phyloP scores from a whole-genome alignment of 148 eudicot genomes.

The Persicaria tinctoria region DNA sequence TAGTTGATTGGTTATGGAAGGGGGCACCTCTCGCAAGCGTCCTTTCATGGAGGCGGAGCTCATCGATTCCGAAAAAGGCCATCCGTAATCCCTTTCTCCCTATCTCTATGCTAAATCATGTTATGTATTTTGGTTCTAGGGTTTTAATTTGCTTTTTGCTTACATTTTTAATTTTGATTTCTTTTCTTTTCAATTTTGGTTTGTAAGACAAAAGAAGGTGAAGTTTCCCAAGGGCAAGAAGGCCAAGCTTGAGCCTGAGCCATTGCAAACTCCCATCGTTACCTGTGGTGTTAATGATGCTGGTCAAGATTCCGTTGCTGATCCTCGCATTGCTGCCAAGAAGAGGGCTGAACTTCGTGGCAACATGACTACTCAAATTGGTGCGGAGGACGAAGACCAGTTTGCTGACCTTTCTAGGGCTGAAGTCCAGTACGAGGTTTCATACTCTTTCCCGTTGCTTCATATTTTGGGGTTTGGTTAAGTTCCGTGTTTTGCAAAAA shows the following conservation, averaged over 20 bases:
- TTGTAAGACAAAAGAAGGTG: constrained; percentile 59
- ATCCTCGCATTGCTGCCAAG: constrained; percentile 56
- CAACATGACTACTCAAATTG: constrained; percentile 38
- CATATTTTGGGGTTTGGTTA: neutral
- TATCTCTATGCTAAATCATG: constrained; percentile 1
- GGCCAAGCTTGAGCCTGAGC: constrained; percentile 36
- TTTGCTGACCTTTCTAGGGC: constrained; percentile 45
- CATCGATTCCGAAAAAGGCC: constrained; percentile 32
- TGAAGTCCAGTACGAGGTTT: constrained; percentile 70
- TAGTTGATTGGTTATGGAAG: constrained; percentile 29
- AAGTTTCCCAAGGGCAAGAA: constrained; percentile 94
- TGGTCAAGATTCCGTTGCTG: constrained; percentile 21
- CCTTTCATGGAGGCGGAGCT: constrained; percentile 34
- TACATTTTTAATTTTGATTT: neutral
- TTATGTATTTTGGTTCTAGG: neutral
- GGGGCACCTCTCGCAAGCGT: constrained; percentile 49
- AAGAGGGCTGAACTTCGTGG: constrained; percentile 55
- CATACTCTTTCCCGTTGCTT: neutral
- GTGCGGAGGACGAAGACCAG: constrained; percentile 46
- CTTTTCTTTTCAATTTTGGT: constrained; percentile 2
- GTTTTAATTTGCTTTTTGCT: neutral
- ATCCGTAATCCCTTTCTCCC: constrained; percentile 32
- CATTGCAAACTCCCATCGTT: constrained; percentile 16
- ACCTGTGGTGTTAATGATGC: constrained; percentile 19
- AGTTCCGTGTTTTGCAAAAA: neutral